Evolutionary conservation across 2,329 filamentous ascomycete species (phyloP), one percentile per base, ranked within the genome.

Genomic region (Aspergillus oerlinghausenensis): DNA sequence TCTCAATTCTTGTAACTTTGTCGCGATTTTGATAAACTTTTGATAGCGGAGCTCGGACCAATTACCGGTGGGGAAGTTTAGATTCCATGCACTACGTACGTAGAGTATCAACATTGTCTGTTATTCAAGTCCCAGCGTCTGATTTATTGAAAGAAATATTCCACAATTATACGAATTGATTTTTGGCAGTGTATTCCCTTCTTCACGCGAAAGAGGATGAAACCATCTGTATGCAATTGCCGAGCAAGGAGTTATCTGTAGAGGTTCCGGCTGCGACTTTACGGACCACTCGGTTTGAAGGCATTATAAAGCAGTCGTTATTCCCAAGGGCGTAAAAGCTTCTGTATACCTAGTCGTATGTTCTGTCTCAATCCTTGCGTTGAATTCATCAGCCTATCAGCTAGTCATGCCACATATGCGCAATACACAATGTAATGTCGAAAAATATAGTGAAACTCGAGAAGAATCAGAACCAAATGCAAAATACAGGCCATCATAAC

Each of bases 401-500:
- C 65, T 62, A 64, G 66, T 69, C 67, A 67, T 67, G 63, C 64
- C 67, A 65, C 65, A 67, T 65, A 63, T 63, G 62, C 62, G 62
- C 63, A 69, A 65, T 65, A 69, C 62, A 66, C 60, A 57, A 59
- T 63, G 59, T 63, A 64, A 62, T 49, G 53, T 60, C 55, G 66
- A 63, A 65, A 59, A 65, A 62, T 23, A 23, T 61, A 64, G 52
- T 66, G 60, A 60, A 53, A 65, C 60, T 67, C 61, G 54, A 63
- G 60, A 63, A 68, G 65, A 54, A 59, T 63, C 63, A 60, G 58
- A 65, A 65, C 65, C 59, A 63, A 68, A 67, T 60, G 61, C 60
- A 62, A 62, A 59, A 57, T 59, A 53, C 56, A 63, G 58, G 56
- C 67, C 69, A 69, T 71, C 69, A 67, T 64, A 72, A 73, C 70